These are phyloP conservation scores for Epichloe hybrida DNA, from an alignment of 2,329 filamentous ascomycete genomes.

Conservation along the genomic window DNA sequence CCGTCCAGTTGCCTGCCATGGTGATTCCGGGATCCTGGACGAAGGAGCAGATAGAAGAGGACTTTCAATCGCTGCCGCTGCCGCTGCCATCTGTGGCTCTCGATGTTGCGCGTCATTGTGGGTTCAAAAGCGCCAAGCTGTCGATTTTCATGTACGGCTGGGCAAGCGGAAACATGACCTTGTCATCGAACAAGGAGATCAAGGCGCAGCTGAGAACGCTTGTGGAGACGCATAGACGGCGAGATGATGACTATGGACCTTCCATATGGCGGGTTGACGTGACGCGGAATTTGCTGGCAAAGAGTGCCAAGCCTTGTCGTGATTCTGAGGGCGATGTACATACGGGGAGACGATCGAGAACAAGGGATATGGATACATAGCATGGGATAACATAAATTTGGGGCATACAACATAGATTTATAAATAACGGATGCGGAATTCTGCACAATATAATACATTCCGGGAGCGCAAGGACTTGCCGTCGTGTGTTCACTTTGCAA, in stretches of 20 bases:
- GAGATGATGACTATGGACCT: slow-evolving; percentile 19
- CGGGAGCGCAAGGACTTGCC: neutral
- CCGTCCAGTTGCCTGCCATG: slow-evolving; percentile 22
- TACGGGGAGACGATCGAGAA: too few relatives aligned
- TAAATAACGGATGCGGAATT: too few relatives aligned
- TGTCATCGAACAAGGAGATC: slow-evolving; percentile 29
- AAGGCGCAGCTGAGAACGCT: slow-evolving; percentile 21
- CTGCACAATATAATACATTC: too few relatives aligned
- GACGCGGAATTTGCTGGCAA: slow-evolving; percentile 21
- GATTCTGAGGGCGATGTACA: neutral
- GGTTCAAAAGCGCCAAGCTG: slow-evolving; percentile 23
- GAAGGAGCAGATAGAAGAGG: slow-evolving; percentile 12
- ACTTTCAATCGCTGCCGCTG: slow-evolving; percentile 11
- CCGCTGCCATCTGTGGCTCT: slow-evolving; percentile 20
- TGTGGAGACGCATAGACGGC: slow-evolving; percentile 17
- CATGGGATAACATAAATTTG: too few relatives aligned
- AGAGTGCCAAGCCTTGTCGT: slow-evolving; percentile 15
- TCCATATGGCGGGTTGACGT: slow-evolving; percentile 21
- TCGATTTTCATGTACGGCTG: slow-evolving; percentile 28
- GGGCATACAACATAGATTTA: too few relatives aligned
- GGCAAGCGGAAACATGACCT: slow-evolving; percentile 19
- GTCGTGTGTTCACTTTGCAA: neutral
- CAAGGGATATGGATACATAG: too few relatives aligned
- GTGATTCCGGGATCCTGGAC: slow-evolving; percentile 17
- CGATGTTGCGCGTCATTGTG: slow-evolving; percentile 18